Percentiles rank a stretch among this genome's conserved stretches.
phyloP scores from a whole-genome alignment of 306 rosid genomes.

The Sechiopsis laciniata region DNA sequence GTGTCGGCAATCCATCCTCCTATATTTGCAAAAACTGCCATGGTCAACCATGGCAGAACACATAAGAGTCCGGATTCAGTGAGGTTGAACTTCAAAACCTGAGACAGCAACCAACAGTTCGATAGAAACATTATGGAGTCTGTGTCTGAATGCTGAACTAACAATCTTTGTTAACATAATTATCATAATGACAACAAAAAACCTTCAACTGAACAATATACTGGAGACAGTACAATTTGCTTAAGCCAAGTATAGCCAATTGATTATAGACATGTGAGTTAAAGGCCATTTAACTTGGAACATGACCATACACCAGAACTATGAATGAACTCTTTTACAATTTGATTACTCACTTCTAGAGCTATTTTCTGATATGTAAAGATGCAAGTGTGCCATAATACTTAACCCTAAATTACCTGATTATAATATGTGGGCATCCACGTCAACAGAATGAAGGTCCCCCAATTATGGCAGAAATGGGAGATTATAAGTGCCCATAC shows the following conservation, averaged over 20 bases:
- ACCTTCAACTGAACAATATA: neutral
- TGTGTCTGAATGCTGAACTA: neutral
- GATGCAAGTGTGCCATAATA: no score
- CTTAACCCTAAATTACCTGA: conserved; percentile 48
- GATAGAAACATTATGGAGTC: neutral
- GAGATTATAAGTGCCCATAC: conserved; percentile 95
- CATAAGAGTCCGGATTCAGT: conserved; percentile 93
- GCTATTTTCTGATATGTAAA: neutral
- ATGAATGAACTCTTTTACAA: neutral
- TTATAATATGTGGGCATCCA: conserved; percentile 99
- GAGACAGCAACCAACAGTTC: conserved; percentile 26
- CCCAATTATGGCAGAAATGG: conserved; percentile 96
- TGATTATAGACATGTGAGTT: neutral
- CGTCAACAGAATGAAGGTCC: conserved; percentile 87
- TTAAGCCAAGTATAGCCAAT: neutral
- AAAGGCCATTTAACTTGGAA: neutral
- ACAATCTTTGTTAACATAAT: neutral
- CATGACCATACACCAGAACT: no score
- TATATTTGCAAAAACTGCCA: conserved; percentile 89
- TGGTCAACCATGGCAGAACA: conserved; percentile 95
- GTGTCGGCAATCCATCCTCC: conserved; percentile 99
- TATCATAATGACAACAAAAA: neutral
- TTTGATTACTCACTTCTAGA: neutral
- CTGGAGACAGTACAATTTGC: neutral
- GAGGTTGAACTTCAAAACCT: conserved; percentile 96